phyloP scores from a whole-genome alignment of 2,329 filamentous ascomycete genomes.

The Cladophialophora psammophila region DNA sequence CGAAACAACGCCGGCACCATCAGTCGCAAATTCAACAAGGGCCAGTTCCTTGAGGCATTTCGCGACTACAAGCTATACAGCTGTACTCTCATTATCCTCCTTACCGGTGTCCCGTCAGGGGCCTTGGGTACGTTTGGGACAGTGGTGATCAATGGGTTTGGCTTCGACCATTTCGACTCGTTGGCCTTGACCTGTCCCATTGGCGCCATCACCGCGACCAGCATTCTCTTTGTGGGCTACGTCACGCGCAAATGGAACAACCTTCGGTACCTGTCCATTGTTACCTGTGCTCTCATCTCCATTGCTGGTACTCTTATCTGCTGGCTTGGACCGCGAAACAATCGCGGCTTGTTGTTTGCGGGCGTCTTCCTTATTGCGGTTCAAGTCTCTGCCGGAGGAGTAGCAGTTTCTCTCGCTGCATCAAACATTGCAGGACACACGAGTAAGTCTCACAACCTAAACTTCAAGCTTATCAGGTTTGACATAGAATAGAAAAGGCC shows the following conservation, averaged over 20 bases:
- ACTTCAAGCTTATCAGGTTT: slow-evolving; percentile 29
- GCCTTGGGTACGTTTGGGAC: slow-evolving; percentile 66
- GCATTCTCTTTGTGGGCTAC: slow-evolving; percentile 52
- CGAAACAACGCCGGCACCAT: slow-evolving; percentile 66
- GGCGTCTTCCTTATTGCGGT: slow-evolving; percentile 57
- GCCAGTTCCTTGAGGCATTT: slow-evolving; percentile 16
- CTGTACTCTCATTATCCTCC: slow-evolving; percentile 12
- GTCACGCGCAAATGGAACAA: slow-evolving; percentile 44
- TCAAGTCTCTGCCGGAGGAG: slow-evolving; percentile 52
- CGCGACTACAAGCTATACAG: slow-evolving; percentile 21
- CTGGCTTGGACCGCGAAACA: slow-evolving; percentile 51
- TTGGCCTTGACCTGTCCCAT: slow-evolving; percentile 66
- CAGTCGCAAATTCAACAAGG: slow-evolving; percentile 41
- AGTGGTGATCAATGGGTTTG: slow-evolving; percentile 74
- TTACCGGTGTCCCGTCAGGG: slow-evolving; percentile 12
- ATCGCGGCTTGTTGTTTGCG: slow-evolving; percentile 57
- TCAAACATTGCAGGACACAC: slow-evolving; percentile 42
- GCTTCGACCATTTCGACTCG: slow-evolving; percentile 67
- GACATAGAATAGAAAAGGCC: slow-evolving; percentile 5
- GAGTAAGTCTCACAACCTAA: slow-evolving; percentile 29
- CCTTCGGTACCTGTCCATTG: slow-evolving; percentile 46
- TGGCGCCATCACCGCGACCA: slow-evolving; percentile 49
- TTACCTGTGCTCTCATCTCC: slow-evolving; percentile 52
- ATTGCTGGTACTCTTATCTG: slow-evolving; percentile 53
- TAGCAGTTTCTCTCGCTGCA: slow-evolving; percentile 60